Evolutionary conservation across 2,329 filamentous ascomycete genomes (phyloP).

Genomic region (Passalora sequoiae): DNA sequence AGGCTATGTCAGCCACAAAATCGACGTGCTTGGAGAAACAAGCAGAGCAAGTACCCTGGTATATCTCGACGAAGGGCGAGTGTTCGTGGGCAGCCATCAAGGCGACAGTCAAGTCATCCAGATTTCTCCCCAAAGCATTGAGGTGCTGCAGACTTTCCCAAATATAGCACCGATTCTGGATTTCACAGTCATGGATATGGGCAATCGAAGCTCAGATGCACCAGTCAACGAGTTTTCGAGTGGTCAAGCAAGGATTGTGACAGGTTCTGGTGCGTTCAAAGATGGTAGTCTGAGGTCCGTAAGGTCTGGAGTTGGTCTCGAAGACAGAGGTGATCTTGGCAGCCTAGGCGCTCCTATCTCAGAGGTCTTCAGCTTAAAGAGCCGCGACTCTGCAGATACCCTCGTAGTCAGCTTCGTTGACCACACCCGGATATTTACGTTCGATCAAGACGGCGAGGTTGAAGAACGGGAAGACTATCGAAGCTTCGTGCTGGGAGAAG

Average conservation of each 20-base stretch:
- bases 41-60: constrained; percentile 74
- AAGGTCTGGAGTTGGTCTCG: constrained; percentile 85
- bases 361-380: constrained; percentile 52
- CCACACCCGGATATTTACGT: constrained; percentile 77
- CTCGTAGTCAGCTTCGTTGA: constrained; percentile 75
- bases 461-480: constrained; percentile 78
- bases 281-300: constrained; percentile 87
- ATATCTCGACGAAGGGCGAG: constrained; percentile 65
- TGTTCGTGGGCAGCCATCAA: constrained; percentile 89
- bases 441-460: constrained; percentile 68
- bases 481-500: constrained; percentile 63
- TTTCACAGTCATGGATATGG: constrained; percentile 94
- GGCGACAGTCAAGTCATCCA: constrained; percentile 82
- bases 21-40: constrained; percentile 62
- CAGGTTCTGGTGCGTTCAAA: constrained; percentile 82
- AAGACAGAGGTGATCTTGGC: constrained; percentile 61
- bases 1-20: constrained; percentile 66
- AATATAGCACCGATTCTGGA: constrained; percentile 92
- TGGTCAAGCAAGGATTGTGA: constrained; percentile 87
- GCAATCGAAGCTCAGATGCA: constrained; percentile 70
- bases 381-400: constrained; percentile 72
- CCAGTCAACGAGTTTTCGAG: constrained; percentile 89
- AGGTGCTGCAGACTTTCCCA: constrained; percentile 66
- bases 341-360: constrained; percentile 53
- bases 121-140: constrained; percentile 54